phyloP scores from a whole-genome alignment of 495 filamentous ascomycete genomes.

The Daldinia grandis region DNA sequence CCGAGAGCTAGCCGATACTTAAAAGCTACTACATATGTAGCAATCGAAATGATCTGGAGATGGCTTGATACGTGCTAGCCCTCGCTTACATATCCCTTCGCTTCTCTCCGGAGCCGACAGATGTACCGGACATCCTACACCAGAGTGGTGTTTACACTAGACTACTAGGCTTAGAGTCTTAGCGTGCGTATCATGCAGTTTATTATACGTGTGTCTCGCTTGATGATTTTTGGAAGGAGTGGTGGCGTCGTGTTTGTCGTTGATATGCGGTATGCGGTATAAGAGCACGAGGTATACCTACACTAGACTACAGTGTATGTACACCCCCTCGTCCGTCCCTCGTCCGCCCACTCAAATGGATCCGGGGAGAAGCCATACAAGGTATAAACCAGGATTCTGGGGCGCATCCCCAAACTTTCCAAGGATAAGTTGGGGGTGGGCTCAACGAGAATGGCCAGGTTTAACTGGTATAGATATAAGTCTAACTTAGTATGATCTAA shows the following conservation, averaged over 20 bases:
- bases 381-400: slow-evolving; percentile 19
- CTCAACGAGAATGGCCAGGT: background rate
- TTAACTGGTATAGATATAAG: background rate
- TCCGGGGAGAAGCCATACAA: slow-evolving; percentile 17
- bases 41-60: background rate
- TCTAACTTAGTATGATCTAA: background rate
- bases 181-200: slow-evolving; percentile 13
- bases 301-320: background rate
- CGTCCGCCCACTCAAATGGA: slow-evolving; percentile 18
- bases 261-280: slow-evolving; percentile 27
- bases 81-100: slow-evolving; percentile 1
- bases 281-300: slow-evolving; percentile 21
- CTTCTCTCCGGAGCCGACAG: slow-evolving; percentile 13
- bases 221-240: slow-evolving; percentile 16
- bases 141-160: slow-evolving; percentile 14
- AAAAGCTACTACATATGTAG: slow-evolving; percentile 1
- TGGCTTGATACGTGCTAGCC: slow-evolving; percentile 9
- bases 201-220: slow-evolving; percentile 11
- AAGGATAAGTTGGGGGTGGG: slow-evolving; percentile 17
- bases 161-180: background rate
- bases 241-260: slow-evolving; percentile 37
- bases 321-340: slow-evolving; percentile 3
- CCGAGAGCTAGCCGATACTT: background rate
- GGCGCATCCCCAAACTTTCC: slow-evolving; percentile 16
- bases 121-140: slow-evolving; percentile 8